Evolutionary conservation across 2,329 filamentous ascomycete genomes (phyloP).

Genomic region (Lecanicillium sp.): DNA sequence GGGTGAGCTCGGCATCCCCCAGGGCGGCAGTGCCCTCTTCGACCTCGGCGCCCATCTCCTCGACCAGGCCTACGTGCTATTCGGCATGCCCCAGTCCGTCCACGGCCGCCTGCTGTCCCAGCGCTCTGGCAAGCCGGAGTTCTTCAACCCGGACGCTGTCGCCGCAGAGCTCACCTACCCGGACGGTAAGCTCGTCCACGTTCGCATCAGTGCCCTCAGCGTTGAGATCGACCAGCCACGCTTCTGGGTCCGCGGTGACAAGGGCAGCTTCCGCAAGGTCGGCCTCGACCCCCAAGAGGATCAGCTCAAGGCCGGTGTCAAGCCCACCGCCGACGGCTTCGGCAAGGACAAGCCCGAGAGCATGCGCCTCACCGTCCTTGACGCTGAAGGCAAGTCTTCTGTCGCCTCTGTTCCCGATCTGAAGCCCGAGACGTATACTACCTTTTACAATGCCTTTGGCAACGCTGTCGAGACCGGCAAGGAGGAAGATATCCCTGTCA

Average conservation of each 20-base stretch:
- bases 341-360: constrained; percentile 57
- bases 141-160: constrained; percentile 51
- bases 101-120: constrained; percentile 65
- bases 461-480: constrained; percentile 41
- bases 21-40: constrained; percentile 63
- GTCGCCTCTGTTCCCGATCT: constrained; percentile 51
- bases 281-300: constrained; percentile 70
- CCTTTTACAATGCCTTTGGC: constrained; percentile 56
- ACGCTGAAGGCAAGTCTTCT: constrained; percentile 43
- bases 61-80: constrained; percentile 66
- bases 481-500: constrained; percentile 47
- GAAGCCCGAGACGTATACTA: constrained; percentile 60
- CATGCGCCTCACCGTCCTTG: constrained; percentile 52
- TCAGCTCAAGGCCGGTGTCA: constrained; percentile 59
- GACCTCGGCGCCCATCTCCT: constrained; percentile 72
- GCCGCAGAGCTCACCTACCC: constrained; percentile 63
- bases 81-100: constrained; percentile 61
- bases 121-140: constrained; percentile 39
- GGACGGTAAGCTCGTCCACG: constrained; percentile 58
- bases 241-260: constrained; percentile 71
- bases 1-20: constrained; percentile 47
- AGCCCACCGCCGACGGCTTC: constrained; percentile 56
- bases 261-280: constrained; percentile 68
- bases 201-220: constrained; percentile 63
- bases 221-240: constrained; percentile 63